Conservation (phyloP, 164 flowering plant genomes). For the Stephania japonica region DNA sequence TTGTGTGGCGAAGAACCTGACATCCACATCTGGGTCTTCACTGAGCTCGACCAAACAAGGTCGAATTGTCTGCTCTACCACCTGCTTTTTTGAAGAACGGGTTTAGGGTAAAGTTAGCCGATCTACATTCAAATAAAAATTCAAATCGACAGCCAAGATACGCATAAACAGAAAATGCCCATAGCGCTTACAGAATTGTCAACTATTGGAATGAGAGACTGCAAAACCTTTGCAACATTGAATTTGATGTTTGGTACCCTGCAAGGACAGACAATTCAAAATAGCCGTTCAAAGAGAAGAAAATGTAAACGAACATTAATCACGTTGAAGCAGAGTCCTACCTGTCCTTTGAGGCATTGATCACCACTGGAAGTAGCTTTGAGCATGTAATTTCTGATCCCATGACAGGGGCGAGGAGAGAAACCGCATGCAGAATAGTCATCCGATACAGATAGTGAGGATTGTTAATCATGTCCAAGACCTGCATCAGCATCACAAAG, state of each 20-base stretch:
- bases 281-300: neutral
- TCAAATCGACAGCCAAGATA: neutral
- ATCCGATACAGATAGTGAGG: conserved; percentile 84
- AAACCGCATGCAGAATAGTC: conserved; percentile 79
- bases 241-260: conserved; percentile 90
- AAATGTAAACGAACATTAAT: neutral
- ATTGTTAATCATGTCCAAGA: conserved; percentile 74
- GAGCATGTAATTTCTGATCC: conserved; percentile 90
- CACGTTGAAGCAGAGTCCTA: conserved; percentile 10
- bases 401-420: conserved; percentile 90
- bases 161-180: neutral
- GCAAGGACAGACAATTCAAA: conserved; percentile 9
- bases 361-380: conserved; percentile 69
- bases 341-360: conserved; percentile 84
- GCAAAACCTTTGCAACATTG: conserved; percentile 81
- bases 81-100: conserved; percentile 33
- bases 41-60: conserved; percentile 77
- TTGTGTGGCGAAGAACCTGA: conserved; percentile 72
- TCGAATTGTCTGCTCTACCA: conserved; percentile 73
- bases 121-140: neutral
- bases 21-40: conserved; percentile 97
- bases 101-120: conserved; percentile 7
- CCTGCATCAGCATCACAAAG: conserved; percentile 31
- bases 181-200: conserved; percentile 56
- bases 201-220: conserved; percentile 68